Evolutionary conservation across 2,329 filamentous ascomycete genomes (phyloP), one percentile per base, ranked within the genome.

Genomic region (Capronia epimyces): DNA sequence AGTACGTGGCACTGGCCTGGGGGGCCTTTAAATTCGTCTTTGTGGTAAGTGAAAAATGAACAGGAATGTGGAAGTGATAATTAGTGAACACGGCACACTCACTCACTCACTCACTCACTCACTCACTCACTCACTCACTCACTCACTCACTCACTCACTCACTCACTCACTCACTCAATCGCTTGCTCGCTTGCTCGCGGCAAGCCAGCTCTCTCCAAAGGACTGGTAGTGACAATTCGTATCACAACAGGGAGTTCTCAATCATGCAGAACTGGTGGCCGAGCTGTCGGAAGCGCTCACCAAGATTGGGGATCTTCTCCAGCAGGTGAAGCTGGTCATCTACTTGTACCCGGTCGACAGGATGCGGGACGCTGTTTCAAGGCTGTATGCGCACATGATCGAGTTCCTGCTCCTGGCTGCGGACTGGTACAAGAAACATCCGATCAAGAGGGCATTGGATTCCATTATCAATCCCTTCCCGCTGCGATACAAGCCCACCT

Each of bases 1-100:
- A 66, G 45, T 66, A 65, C 34, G 59, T 60, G 2, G 55, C 63
- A 2, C 44, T 66, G n/a, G 63, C 55, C 0, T 66, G 63, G 63
- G 64, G 63, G 2, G 52, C 63, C 1, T 57, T 66, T 36, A 66
- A 64, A 46, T 51, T 65, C 18, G 24, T 64, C 20, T 37, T 29
- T 29, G 27, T 29, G 27, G 27, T 29, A 13, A 29, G 27, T 13
- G 8, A 29, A 29, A 7, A 13, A 29, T 13, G 8, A 7, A 13
- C 27, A 29, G 13, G 8, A 29, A 29, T 13, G 8, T 29, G 8
- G 27, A 8, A 7, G 27, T 29, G 27, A 29, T 7, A 13, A 7
- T 29, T 7, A 29, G 1, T 29, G 27, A 29, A 29, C 8, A 7
- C 8, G 8, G 13, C 27, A 29, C 27, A 7, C 27, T 32, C n/a